A percentile compares a stretch with the other conserved stretches of the same genome.
phyloP scores from a whole-genome alignment of 108 stramenopile genomes.

The Skeletonema grethae region DNA sequence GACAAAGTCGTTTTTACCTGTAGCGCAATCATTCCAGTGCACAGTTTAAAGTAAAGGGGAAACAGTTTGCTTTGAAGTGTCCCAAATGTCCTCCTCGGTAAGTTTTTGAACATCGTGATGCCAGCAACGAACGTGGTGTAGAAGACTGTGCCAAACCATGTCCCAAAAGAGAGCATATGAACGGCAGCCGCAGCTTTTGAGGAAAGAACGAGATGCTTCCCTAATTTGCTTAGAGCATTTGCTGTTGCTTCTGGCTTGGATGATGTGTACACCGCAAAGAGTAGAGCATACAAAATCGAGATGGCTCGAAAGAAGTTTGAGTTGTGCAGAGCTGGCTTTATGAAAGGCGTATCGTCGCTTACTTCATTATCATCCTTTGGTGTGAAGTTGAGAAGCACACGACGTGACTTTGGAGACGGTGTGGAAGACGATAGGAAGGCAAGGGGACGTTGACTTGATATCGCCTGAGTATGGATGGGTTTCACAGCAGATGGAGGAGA shows the following conservation, averaged over 20 bases:
- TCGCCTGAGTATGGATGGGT: background rate
- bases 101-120: constrained; percentile 83
- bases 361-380: constrained; percentile 14
- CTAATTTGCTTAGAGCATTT: constrained; percentile 19
- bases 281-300: constrained; percentile 32
- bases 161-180: constrained; percentile 68
- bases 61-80: constrained; percentile 81
- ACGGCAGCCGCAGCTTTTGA: constrained; percentile 52
- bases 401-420: background rate
- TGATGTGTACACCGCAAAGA: constrained; percentile 39
- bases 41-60: constrained; percentile 75
- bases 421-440: background rate
- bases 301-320: constrained; percentile 37
- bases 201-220: constrained; percentile 32
- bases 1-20: constrained; percentile 38
- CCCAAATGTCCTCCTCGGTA: constrained; percentile 85
- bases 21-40: constrained; percentile 53
- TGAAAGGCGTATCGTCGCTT: constrained; percentile 25
- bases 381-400: constrained; percentile 7
- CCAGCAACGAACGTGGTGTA: constrained; percentile 83
- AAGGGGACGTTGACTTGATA: background rate
- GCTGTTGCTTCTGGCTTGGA: constrained; percentile 15
- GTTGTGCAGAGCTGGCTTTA: constrained; percentile 45
- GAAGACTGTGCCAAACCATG: constrained; percentile 74
- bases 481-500: background rate